Percentiles rank a stretch among this genome's conserved stretches.
phyloP scores from a whole-genome alignment of 257 asterid genomes.

The Capsicum pubescens region DNA sequence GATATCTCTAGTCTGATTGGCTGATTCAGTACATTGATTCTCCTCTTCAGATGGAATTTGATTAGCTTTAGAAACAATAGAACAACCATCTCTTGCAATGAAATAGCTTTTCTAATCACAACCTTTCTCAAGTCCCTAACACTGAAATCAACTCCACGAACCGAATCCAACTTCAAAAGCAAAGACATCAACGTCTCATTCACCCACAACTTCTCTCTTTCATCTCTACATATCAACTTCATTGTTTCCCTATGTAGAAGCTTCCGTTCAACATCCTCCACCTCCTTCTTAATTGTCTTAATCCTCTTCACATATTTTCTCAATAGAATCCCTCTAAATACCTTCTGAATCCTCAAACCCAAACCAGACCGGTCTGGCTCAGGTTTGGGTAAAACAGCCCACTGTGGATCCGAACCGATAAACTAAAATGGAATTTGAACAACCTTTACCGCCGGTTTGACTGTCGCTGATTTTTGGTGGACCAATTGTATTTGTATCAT shows the following conservation, averaged over 20 bases:
- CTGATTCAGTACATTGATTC: conserved; percentile 19
- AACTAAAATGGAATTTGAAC: conserved; percentile 69
- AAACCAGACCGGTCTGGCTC: conserved; percentile 40
- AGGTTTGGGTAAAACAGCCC: conserved; percentile 17
- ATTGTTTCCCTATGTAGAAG: conserved; percentile 40
- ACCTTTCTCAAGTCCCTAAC: conserved; percentile 69
- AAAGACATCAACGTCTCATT: conserved; percentile 75
- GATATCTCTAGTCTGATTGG: conserved; percentile 9
- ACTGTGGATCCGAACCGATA: conserved; percentile 33
- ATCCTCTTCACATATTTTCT: conserved; percentile 66
- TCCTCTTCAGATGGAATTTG: conserved; percentile 20
- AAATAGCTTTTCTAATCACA: conserved; percentile 67
- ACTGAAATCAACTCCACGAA: conserved; percentile 66
- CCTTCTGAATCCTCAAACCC: conserved; percentile 77
- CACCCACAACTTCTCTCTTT: conserved; percentile 64
- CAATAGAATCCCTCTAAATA: conserved; percentile 68
- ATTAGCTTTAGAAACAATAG: conserved; percentile 30
- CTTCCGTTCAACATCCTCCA: conserved; percentile 63
- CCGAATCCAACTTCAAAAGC: conserved; percentile 67
- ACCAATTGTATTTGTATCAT: no score
- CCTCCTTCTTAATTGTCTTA: conserved; percentile 47
- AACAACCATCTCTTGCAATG: conserved; percentile 70
- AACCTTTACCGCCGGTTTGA: conserved; percentile 41
- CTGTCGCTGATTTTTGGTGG: conserved; percentile 32
- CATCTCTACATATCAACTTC: conserved; percentile 51